Percentiles rank a stretch among this genome's conserved stretches.
Evolutionary conservation across 441 rosid species (phyloP).

Genomic region (Lagerstroemia fauriei): DNA sequence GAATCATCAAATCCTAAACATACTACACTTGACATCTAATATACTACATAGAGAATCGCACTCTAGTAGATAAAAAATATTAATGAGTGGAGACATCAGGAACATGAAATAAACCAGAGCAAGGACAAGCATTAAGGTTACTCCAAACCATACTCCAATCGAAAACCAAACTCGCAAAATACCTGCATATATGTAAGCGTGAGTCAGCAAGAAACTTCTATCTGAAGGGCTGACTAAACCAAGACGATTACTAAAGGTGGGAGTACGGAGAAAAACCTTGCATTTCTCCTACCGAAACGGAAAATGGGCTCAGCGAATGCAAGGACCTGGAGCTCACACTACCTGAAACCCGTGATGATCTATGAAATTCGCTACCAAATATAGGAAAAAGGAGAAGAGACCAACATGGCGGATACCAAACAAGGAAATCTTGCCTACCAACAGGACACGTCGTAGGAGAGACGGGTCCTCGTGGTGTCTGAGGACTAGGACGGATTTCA

Average conservation of each 20-base stretch:
- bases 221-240: background rate
- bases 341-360: conserved; percentile 33
- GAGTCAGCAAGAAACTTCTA: background rate
- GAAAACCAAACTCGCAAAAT: conserved; percentile 70
- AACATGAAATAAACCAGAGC: conserved; percentile 33
- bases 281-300: conserved; percentile 61
- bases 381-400: background rate
- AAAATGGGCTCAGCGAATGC: conserved; percentile 54
- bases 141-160: conserved; percentile 71
- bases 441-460: conserved; percentile 9
- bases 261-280: conserved; percentile 28
- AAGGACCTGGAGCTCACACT: conserved; percentile 63
- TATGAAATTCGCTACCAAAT: background rate
- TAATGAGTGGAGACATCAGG: background rate
- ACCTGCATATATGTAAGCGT: conserved; percentile 3
- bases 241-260: background rate
- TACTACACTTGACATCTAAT: conserved; percentile 20
- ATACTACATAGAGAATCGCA: background rate
- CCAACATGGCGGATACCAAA: background rate
- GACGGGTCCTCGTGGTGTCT: background rate
- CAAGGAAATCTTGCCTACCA: conserved; percentile 8
- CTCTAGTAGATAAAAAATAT: background rate
- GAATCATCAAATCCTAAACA: background rate
- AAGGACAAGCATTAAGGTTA: conserved; percentile 54
- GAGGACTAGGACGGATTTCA: background rate